phyloP scores from a whole-genome alignment of 257 asterid species.

The Anisodus acutangulus region DNA sequence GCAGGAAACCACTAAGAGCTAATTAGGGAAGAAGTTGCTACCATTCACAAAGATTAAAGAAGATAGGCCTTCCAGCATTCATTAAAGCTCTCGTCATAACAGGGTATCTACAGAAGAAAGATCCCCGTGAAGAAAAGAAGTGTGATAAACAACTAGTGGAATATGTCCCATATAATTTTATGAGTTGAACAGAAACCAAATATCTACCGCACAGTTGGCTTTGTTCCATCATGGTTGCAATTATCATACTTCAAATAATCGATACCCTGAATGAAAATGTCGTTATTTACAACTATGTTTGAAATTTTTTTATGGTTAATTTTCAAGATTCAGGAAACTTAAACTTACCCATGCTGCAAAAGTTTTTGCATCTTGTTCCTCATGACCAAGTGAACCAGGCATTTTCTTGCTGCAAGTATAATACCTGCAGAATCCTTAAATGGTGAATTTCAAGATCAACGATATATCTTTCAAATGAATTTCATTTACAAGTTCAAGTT shows the following conservation, averaged over 20 bases:
- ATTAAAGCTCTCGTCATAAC: conserved; percentile 84
- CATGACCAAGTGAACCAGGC: conserved; percentile 96
- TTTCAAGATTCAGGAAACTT: neutral
- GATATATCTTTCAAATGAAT: neutral
- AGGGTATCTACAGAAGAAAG: conserved; percentile 60
- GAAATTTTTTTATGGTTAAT: neutral
- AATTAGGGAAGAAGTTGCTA: conserved; percentile 19
- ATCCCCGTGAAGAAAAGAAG: neutral
- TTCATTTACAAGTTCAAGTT: conserved; percentile 24
- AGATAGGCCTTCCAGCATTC: conserved; percentile 74
- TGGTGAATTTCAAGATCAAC: neutral
- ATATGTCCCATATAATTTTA: neutral
- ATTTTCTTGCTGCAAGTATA: conserved; percentile 73
- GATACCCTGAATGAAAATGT: conserved; percentile 61
- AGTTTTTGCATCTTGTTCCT: conserved; percentile 83
- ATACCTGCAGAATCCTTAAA: conserved; percentile 50
- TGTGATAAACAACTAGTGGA: neutral
- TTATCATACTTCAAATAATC: conserved; percentile 95
- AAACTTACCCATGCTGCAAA: conserved; percentile 76
- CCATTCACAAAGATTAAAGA: conserved; percentile 93
- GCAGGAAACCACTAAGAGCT: neutral
- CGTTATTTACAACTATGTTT: neutral
- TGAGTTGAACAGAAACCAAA: neutral
- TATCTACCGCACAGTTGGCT: conserved; percentile 65
- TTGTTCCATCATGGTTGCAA: conserved; percentile 70